phyloP scores from a whole-genome alignment of 768 basidiomycete species.

The Hypsizygus marmoreus region DNA sequence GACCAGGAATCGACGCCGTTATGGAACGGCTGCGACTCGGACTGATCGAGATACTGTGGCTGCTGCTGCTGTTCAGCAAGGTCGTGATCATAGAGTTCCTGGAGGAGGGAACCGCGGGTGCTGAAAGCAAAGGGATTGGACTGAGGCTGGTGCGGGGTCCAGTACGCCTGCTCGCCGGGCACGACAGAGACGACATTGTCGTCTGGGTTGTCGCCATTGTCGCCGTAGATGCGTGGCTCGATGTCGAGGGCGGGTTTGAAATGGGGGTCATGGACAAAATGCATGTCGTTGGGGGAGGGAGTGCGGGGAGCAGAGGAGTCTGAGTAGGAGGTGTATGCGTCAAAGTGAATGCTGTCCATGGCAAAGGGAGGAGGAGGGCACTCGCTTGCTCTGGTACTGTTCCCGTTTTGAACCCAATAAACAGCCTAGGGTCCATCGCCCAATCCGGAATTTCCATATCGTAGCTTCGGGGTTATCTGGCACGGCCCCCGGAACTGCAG shows the following conservation, averaged over 20 bases:
- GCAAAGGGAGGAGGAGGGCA: conserved; percentile 12
- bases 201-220: conserved; percentile 50
- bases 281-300: conserved; percentile 61
- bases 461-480: conserved; percentile 22
- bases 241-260: conserved; percentile 30
- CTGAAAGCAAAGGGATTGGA: conserved; percentile 31
- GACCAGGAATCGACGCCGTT: conserved; percentile 24
- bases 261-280: conserved; percentile 22
- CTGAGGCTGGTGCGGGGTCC: conserved; percentile 26
- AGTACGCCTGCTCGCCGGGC: conserved; percentile 39
- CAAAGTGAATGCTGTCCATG: conserved; percentile 55
- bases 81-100: conserved; percentile 72
- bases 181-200: conserved; percentile 45
- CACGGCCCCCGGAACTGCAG: conserved; percentile 18
- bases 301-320: conserved; percentile 74
- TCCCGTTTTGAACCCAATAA: conserved; percentile 13
- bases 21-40: conserved; percentile 25
- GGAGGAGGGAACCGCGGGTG: conserved; percentile 56
- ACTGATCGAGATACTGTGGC: conserved; percentile 35
- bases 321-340: conserved; percentile 65
- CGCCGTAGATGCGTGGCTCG: conserved; percentile 50
- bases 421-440: conserved; percentile 2
- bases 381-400: neutral
- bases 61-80: conserved; percentile 42
- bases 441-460: conserved; percentile 11